Base-by-base conservation (phyloP, 176 grass and related monocot species). In the Tillandsia leiboldiana region DNA sequence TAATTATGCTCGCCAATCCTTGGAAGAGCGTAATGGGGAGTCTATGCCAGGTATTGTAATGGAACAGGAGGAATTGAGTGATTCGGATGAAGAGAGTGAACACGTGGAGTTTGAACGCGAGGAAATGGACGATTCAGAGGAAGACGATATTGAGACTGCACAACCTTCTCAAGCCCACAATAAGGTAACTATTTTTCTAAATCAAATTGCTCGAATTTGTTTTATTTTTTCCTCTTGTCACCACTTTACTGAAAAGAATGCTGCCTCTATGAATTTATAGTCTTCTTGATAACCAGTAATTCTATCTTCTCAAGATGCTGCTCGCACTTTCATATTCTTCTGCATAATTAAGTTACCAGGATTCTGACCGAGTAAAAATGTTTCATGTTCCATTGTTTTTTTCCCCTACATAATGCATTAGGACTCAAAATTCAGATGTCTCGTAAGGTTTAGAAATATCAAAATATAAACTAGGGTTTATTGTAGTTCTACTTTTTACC, bases 31-130 rank as follows among this genome's bases (percentile, higher is more conserved):
- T 73, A 85, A 90, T 58, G 87, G 88, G 48, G 89, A 90, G 78
- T 83, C 77, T 54, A 75, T 90, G 70, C 87, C 80, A 81, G 87
- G 80, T 57, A 86, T 93, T 81, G 72, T 92, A 69, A 93, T 97
- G 89, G 94, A 93, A 78, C 94, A 90, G 66, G 89, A 97, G 80
- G 86, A 97, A 83, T 76, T 90, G 52, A 97, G 87, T 83, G 94
- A 93, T 72, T 99, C 94, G 0, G 89, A 99, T 51, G 94, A 93
- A 66, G 82, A 92, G 53, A 85, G 59, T 53, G 79, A 83, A 66
- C 79, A 88, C 69, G 89, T 90, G 6, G 94, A 90, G 66, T 99
- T 99, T 68, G 89, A 96, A 86, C 66, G 86, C 67, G 86, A 89
- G 79, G 81, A 92, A 81, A 91, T 91, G 68, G 86, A 77, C 57